Base-by-base conservation (phyloP, 75 land plant genomes). In the Pinus taeda region DNA sequence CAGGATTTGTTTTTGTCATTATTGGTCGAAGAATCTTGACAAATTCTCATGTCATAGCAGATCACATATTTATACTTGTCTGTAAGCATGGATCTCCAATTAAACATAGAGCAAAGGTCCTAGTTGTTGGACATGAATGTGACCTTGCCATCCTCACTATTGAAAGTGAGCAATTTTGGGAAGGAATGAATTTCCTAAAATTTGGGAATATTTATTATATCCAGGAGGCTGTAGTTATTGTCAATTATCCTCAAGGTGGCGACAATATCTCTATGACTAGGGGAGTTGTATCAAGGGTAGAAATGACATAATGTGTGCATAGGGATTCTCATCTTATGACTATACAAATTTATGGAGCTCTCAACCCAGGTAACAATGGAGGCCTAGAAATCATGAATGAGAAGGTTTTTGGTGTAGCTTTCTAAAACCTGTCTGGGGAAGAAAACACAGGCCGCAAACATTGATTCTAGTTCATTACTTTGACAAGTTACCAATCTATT, bases 11-110 rank as follows among this genome's bases (percentile, higher is more conserved):
- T 37, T 95, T 95, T 83, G 91, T 90, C 21, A 85, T 95, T 58
- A 59, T 79, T 57, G 94, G 94, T 24, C 82, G 79, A 55, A 84
- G 90, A 76, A 91, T 95, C 59, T 63, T 95, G 42, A 95, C 98
- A 6, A 95, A 95, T 88, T 97, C 97, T 15, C 98, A 95, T 88
- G 97, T 93, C 9, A 94, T 95, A 33, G 98, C 97, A 57, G 97
- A 95, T 84, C 90, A 93, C 37, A 94, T 94, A 2, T 92, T 87
- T 87, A 93, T 96, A 36, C 85, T 90, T 66, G 95, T 94, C 12
- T 88, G 97, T 76, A 96, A 96, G 85, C 97, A 92, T 82, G 98
- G 98, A 21, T 91, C 97, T 29, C 95, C 97, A 45, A 86, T 84
- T 29, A 96, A 96, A 72, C 94, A 89, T 60, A 85, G 87, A 71